These are phyloP conservation scores for Cladochytrium replicatum DNA, from an alignment of 192 early-diverging fungal genomes.

Conservation along the genomic window DNA sequence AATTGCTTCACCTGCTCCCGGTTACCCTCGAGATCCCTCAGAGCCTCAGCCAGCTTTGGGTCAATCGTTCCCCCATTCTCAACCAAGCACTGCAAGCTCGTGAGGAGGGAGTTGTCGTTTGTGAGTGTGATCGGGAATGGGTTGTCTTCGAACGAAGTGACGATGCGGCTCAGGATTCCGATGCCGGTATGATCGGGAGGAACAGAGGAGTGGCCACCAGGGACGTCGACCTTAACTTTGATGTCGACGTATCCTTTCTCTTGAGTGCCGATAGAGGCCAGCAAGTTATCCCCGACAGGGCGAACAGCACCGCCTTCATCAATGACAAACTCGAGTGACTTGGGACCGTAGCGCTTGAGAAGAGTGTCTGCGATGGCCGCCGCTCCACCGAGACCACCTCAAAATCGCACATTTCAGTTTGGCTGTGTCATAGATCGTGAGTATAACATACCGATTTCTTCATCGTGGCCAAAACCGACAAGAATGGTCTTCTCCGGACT, in stretches of 20 bases:
- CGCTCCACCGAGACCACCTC: constrained; percentile 3
- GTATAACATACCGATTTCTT: constrained; percentile 22
- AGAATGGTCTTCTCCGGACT: constrained; percentile 14
- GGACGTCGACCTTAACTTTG: constrained; percentile 9
- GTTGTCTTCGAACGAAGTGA: constrained; percentile 16
- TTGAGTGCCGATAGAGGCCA: constrained; percentile 15
- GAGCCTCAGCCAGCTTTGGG: constrained; percentile 7
- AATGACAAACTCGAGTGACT: constrained; percentile 20
- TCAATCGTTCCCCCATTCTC: constrained; percentile 11
- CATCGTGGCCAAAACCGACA: constrained; percentile 31
- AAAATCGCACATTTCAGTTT: too few species aligned
- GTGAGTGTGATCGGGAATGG: constrained; percentile 8
- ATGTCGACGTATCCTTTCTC: constrained; percentile 27
- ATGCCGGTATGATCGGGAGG: constrained; percentile 31
- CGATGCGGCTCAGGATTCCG: constrained; percentile 14
- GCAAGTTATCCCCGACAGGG: background rate
- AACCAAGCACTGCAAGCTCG: constrained; percentile 13
- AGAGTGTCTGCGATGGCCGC: constrained; percentile 8
- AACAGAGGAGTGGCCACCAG: constrained; percentile 31
- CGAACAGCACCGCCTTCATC: constrained; percentile 26
- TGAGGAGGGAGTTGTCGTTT: constrained; percentile 18
- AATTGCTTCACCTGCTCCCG: too few species aligned
- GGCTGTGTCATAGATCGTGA: too few species aligned
- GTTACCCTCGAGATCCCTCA: constrained; percentile 4
- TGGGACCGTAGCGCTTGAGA: background rate